Base-by-base conservation (phyloP, 805 yeast genomes). In the Metschnikowia shivogae region DNA sequence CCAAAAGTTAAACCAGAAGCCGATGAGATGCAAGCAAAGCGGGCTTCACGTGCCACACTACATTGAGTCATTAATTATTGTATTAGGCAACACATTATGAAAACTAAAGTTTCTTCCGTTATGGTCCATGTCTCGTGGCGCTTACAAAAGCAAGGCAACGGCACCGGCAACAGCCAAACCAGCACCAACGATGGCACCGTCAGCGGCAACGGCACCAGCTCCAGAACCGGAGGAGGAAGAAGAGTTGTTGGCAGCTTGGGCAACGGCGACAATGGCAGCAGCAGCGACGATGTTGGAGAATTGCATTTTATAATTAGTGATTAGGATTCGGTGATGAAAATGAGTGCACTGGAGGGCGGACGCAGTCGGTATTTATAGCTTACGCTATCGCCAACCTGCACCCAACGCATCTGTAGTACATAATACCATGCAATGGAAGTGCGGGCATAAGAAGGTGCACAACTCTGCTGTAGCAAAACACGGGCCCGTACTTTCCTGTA, bases 241-340 rank as follows among this genome's bases (percentile, higher is more conserved):
- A 36, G 57, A 45, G 42, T 49, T 45, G 49, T 55, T 55, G 24
- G 58, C 60, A 42, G 59, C 60, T 27, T 53, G 59, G 22, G 54
- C 60, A 34, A 56, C 54, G 38, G 55, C 51, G 39, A 53, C 60
- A 35, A 49, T 47, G 24, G 55, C 50, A 24, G 57, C 53, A 39
- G 45, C 47, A 33, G 50, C 38, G 42, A 50, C 41, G 42, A 57
- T 43, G 45, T 53, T 53, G 41, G 60, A 46, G 48, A 57, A 52
- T 43, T 57, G 55, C 62, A 58, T 58, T 34, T 11, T 48, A 9
- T 28, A 28, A n/a, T 19, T 29, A 27, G 41, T n/a, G 29, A 22
- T 27, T 22, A 38, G 24, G 24, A 36, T 6, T 24, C 14, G 30
- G 9, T 40, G 31, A 22, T 19, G 22, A 39, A 27, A n/a, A 22